phyloP scores from a whole-genome alignment of 768 basidiomycete species.

The Lentinula raphanica region DNA sequence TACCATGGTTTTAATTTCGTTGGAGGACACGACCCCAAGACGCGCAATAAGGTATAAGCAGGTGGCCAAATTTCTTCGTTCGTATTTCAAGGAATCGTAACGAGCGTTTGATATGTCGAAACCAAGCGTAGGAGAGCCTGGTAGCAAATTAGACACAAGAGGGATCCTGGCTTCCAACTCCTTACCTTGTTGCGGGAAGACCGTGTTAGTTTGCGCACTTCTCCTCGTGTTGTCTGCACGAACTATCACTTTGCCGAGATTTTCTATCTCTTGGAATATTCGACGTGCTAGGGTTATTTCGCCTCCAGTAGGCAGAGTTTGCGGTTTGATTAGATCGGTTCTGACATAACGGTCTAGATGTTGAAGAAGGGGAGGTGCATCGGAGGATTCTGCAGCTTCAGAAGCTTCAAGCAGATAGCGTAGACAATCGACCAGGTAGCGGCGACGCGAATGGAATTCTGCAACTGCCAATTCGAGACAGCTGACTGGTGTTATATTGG shows the following conservation, averaged over 20 bases:
- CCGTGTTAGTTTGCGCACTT: constrained; percentile 59
- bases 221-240: constrained; percentile 55
- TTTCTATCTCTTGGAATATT: constrained; percentile 62
- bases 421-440: constrained; percentile 66
- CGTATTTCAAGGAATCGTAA: constrained; percentile 68
- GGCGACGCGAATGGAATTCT: constrained; percentile 64
- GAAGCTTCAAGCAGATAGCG: constrained; percentile 64
- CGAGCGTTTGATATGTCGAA: constrained; percentile 64
- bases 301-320: constrained; percentile 25
- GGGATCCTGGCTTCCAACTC: too few relatives aligned
- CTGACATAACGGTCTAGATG: constrained; percentile 52
- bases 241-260: constrained; percentile 45
- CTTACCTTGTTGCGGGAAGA: constrained; percentile 53
- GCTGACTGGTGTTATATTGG: constrained; percentile 53
- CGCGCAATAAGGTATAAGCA: constrained; percentile 59
- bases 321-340: constrained; percentile 44
- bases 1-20: constrained; percentile 58
- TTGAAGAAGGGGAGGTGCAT: constrained; percentile 41
- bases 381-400: constrained; percentile 38
- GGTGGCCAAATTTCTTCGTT: constrained; percentile 64
- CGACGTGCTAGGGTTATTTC: constrained; percentile 45
- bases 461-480: constrained; percentile 63
- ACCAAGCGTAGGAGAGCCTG: constrained; percentile 44
- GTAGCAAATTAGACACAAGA: neutral
- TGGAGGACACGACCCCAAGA: constrained; percentile 52